phyloP scores from a whole-genome alignment of 495 filamentous ascomycete species.

The Aspergillus hancockii region DNA sequence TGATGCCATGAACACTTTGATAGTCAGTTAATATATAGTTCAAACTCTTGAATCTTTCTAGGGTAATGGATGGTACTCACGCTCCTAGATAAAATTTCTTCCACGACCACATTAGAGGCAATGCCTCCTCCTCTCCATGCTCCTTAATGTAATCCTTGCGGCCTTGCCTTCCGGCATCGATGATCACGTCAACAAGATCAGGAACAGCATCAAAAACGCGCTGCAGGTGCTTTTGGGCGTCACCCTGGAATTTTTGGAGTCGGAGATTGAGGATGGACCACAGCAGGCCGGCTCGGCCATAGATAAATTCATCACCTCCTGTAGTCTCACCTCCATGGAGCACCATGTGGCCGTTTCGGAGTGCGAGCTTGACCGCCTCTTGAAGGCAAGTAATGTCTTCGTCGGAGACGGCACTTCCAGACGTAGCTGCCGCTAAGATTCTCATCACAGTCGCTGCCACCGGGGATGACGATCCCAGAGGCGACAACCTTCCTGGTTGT shows the following conservation, averaged over 20 bases:
- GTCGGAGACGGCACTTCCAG: conserved; percentile 16
- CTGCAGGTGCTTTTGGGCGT: conserved; percentile 19
- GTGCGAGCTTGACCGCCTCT: conserved; percentile 31
- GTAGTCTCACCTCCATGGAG: conserved; percentile 31
- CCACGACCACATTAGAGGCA: conserved; percentile 52
- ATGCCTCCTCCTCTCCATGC: conserved; percentile 33
- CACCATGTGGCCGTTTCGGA: conserved; percentile 35
- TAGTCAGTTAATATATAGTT: conserved; percentile 10
- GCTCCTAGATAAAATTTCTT: conserved; percentile 45
- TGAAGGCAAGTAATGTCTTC: conserved; percentile 31
- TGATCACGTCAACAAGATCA: conserved; percentile 33
- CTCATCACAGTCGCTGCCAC: conserved; percentile 30
- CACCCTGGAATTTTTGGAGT: conserved; percentile 21
- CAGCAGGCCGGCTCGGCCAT: conserved; percentile 45
- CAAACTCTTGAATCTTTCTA: not conserved
- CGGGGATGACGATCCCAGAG: conserved; percentile 32
- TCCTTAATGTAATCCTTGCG: conserved; percentile 28
- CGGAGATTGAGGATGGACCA: conserved; percentile 43
- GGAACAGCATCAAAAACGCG: conserved; percentile 31
- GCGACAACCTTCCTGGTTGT: conserved; percentile 33
- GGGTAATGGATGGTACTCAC: conserved; percentile 23
- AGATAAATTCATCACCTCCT: conserved; percentile 46
- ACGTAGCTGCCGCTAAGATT: conserved; percentile 21
- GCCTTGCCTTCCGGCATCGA: conserved; percentile 39
- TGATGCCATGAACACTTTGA: conserved; percentile 32